Percentiles rank a stretch among this genome's conserved stretches.
Evolutionary conservation across 1,284 basidiomycete genomes (phyloP).

Genomic region (Ganoderma lingzhi): DNA sequence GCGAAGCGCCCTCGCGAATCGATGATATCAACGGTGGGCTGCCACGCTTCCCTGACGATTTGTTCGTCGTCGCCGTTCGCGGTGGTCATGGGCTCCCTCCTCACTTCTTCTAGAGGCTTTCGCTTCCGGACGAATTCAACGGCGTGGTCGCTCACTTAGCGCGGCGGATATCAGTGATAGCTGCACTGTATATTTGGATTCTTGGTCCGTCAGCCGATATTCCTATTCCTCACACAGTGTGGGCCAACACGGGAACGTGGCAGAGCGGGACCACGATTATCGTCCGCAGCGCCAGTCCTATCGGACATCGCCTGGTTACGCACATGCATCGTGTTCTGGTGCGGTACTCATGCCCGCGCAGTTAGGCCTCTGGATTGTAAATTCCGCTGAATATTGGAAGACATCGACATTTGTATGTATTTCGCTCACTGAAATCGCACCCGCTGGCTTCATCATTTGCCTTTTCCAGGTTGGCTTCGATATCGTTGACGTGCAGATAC

Average conservation of each 20-base stretch:
- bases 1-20: conserved; percentile 3
- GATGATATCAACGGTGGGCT: not conserved
- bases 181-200: not conserved
- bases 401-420: conserved; percentile 66
- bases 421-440: conserved; percentile 4
- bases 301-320: not conserved
- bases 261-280: not conserved
- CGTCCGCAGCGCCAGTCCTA: not conserved
- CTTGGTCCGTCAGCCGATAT: not conserved
- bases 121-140: not conserved
- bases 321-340: not conserved
- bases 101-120: not conserved
- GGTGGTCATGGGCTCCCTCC: not conserved
- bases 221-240: not conserved
- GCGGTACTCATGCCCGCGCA: conserved; percentile 35
- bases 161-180: not conserved
- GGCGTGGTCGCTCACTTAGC: not conserved
- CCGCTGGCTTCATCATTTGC: not conserved
- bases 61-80: not conserved
- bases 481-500: conserved; percentile 74
- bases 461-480: conserved; percentile 71
- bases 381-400: conserved; percentile 75
- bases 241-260: not conserved
- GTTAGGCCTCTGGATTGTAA: conserved; percentile 74
- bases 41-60: not conserved